A percentile compares a stretch with the other conserved stretches of the same genome.
Evolutionary conservation across 2,329 filamentous ascomycete species (phyloP).

Genomic region (Hypoxylon sp.): DNA sequence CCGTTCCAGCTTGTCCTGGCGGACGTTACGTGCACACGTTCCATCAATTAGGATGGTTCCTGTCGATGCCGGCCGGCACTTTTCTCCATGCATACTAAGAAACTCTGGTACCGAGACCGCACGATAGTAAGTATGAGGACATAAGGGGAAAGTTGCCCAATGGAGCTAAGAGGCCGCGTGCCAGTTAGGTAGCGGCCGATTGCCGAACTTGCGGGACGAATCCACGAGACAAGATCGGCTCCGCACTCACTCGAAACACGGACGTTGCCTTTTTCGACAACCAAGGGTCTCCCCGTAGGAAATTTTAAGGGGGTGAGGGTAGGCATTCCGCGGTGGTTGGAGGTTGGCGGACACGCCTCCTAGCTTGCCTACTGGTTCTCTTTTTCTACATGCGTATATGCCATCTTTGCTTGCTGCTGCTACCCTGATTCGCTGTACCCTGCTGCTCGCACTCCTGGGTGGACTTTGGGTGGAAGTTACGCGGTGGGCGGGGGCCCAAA

Average conservation of each 20-base stretch:
- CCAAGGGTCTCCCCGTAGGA: constrained; percentile 22
- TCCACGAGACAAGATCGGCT: constrained; percentile 46
- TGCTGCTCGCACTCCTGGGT: constrained; percentile 23
- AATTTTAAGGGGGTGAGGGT: constrained; percentile 27
- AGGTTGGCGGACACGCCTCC: constrained; percentile 27
- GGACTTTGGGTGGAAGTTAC: constrained; percentile 27
- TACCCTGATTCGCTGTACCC: constrained; percentile 35
- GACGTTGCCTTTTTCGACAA: constrained; percentile 41
- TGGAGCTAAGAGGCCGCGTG: constrained; percentile 47
- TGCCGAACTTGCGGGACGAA: constrained; percentile 48
- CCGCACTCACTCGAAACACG: constrained; percentile 44
- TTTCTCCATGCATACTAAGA: constrained; percentile 13
- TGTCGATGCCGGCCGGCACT: constrained; percentile 19
- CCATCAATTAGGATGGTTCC: constrained; percentile 9
- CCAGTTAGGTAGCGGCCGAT: constrained; percentile 46
- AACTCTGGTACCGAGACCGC: constrained; percentile 41
- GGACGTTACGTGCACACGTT: constrained; percentile 15
- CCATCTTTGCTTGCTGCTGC: constrained; percentile 24
- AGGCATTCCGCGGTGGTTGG: constrained; percentile 22
- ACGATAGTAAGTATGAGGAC: constrained; percentile 33
- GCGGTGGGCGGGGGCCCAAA: constrained; percentile 20
- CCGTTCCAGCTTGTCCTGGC: background rate
- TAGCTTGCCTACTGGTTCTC: constrained; percentile 27
- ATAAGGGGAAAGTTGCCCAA: constrained; percentile 42
- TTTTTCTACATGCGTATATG: constrained; percentile 19